Base-by-base conservation (phyloP, 2,329 filamentous ascomycete species). In the Aphanoascus verrucosus region DNA sequence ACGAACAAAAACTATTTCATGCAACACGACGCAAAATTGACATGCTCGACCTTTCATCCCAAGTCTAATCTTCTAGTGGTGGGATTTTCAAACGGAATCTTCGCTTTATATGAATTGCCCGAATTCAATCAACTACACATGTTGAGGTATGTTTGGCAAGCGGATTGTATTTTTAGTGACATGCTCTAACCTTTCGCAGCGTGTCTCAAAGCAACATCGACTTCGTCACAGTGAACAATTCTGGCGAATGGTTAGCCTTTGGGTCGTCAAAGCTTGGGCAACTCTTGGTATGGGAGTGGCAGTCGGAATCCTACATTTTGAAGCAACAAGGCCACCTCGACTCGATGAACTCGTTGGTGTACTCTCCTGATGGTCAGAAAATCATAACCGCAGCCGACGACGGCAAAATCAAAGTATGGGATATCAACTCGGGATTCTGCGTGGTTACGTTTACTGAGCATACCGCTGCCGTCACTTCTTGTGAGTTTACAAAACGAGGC, bases 311-410 rank as follows among this genome's bases (percentile, higher is more conserved):
- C 5, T 98, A 98, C 69, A 94, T 98, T 55, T 75, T 98, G 46
- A 98, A 98, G 71, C 93, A 98, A 65, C 93, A 97, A 69, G 93
- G 91, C 0, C 93, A 98, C 70, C 90, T 95, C 59, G 93, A 98
- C 67, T 86, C 88, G 1, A 90, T 97, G 81, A 97, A 97, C 69
- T 81, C 89, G 0, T 76, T 98, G 3, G 85, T 86, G 7, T 98
- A 97, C 70, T 91, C 93, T 4, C 90, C 93, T 0, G 91, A 96
- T 63, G 91, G 93, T 3, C 88, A 94, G 64, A 84, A 86, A 38
- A 88, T 98, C 58, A 85, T 98, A 56, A 98, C 93, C 0, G 86
- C 88, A 1, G 87, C 93, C 1, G 94, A 98, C 62, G 94, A 98
- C 67, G 93, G 93, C 50, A 97, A 97, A 71, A 86, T 98, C 68